These are phyloP conservation scores for Paraconiothyrium sp. DNA, from an alignment of 2,329 filamentous ascomycete species.

Conservation along the genomic window DNA sequence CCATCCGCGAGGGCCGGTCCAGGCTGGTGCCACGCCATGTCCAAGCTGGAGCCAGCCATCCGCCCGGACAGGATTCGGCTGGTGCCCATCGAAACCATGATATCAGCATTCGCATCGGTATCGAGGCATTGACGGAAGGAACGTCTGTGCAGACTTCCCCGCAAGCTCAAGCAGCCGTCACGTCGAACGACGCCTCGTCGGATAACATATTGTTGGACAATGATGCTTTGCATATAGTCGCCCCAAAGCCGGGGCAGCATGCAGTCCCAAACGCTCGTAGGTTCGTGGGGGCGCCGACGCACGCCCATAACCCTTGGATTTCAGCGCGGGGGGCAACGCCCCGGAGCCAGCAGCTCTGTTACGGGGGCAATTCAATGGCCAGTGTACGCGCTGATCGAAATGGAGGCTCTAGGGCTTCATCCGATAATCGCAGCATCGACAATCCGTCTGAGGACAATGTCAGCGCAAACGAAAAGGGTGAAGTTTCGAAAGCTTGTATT, in stretches of 20 bases:
- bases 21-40: constrained; percentile 5
- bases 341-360: constrained; percentile 4
- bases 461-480: constrained; percentile 17
- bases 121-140: constrained; percentile 43
- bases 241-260: constrained; percentile 17
- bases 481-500: constrained; percentile 25
- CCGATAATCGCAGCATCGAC: neutral
- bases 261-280: constrained; percentile 14
- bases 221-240: constrained; percentile 22
- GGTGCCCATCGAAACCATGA: constrained; percentile 30
- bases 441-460: constrained; percentile 1
- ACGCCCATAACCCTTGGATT: neutral
- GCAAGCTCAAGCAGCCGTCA: constrained; percentile 18
- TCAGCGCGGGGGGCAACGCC: constrained; percentile 9
- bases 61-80: constrained; percentile 22
- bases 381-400: neutral
- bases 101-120: constrained; percentile 49
- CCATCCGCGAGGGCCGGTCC: constrained; percentile 8
- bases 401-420: neutral
- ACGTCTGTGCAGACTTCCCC: constrained; percentile 20
- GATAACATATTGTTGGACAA: constrained; percentile 51
- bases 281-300: constrained; percentile 18
- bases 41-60: constrained; percentile 11
- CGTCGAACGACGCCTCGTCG: constrained; percentile 31
- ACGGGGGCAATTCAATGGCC: neutral